Conservation (phyloP, 352 stramenopile genomes). For the Pythium vanterpoolii region DNA sequence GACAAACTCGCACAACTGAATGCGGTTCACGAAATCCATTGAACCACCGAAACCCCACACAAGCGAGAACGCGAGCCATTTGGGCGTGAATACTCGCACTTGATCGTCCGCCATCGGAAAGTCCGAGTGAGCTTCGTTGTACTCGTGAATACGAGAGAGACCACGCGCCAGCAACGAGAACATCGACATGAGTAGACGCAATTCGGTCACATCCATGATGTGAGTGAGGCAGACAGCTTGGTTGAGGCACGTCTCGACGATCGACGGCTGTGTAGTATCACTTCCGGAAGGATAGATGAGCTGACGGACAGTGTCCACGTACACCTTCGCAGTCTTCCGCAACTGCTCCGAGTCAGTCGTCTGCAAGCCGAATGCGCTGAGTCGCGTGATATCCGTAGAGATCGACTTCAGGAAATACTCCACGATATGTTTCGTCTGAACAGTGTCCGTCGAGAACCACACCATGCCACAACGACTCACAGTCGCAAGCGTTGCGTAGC, state of each 20-base stretch:
- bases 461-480: constrained; percentile 99
- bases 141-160: constrained; percentile 94
- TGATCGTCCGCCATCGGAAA: constrained; percentile 97
- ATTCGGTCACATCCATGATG: constrained; percentile 95
- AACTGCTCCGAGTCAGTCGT: constrained; percentile 59
- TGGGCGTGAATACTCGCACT: constrained; percentile 94
- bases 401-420: constrained; percentile 83
- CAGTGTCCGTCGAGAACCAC: constrained; percentile 97
- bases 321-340: constrained; percentile 62
- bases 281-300: constrained; percentile 40
- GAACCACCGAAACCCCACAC: constrained; percentile 99
- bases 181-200: constrained; percentile 95
- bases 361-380: constrained; percentile 67
- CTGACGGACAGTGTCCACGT: constrained; percentile 55
- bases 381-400: constrained; percentile 51
- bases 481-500: constrained; percentile 98
- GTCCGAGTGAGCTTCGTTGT: constrained; percentile 98
- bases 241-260: constrained; percentile 93
- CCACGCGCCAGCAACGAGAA: constrained; percentile 95
- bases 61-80: constrained; percentile 98
- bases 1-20: constrained; percentile 89
- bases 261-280: constrained; percentile 44
- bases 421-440: constrained; percentile 92
- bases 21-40: constrained; percentile 91
- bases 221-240: constrained; percentile 90